phyloP scores from a whole-genome alignment of 306 rosid genomes.

The Lathyrus tuberosus region DNA sequence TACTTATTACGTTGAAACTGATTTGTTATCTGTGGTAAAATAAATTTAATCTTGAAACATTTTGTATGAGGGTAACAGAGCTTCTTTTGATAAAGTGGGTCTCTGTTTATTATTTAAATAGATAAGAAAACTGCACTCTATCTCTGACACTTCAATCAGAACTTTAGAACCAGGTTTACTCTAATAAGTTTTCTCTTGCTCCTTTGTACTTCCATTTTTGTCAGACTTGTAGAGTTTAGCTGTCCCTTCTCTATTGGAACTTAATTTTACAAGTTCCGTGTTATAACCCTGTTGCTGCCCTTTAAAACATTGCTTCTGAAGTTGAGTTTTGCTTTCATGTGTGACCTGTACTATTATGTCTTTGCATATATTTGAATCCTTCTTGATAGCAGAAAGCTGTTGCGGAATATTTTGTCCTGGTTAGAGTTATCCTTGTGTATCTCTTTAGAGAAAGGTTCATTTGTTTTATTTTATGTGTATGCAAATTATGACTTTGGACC shows the following conservation, averaged over 20 bases:
- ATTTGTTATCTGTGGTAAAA: constrained; percentile 1
- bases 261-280: background rate
- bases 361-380: constrained; percentile 21
- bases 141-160: background rate
- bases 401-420: constrained; percentile 1
- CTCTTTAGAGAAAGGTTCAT: constrained; percentile 28
- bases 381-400: constrained; percentile 19
- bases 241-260: constrained; percentile 6
- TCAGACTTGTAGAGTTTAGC: background rate
- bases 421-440: constrained; percentile 8
- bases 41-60: constrained; percentile 17
- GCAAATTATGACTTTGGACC: constrained; percentile 20
- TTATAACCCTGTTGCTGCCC: constrained; percentile 6
- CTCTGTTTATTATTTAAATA: constrained; percentile 19
- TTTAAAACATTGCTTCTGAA: constrained; percentile 22
- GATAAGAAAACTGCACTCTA: background rate
- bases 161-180: background rate
- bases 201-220: constrained; percentile 14
- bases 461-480: constrained; percentile 13
- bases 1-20: background rate
- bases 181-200: constrained; percentile 11
- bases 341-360: constrained; percentile 14
- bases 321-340: constrained; percentile 24
- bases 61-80: constrained; percentile 15
- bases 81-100: constrained; percentile 18